Base-by-base conservation (phyloP, 768 basidiomycete genomes). In the Rhodotorula graminis region DNA sequence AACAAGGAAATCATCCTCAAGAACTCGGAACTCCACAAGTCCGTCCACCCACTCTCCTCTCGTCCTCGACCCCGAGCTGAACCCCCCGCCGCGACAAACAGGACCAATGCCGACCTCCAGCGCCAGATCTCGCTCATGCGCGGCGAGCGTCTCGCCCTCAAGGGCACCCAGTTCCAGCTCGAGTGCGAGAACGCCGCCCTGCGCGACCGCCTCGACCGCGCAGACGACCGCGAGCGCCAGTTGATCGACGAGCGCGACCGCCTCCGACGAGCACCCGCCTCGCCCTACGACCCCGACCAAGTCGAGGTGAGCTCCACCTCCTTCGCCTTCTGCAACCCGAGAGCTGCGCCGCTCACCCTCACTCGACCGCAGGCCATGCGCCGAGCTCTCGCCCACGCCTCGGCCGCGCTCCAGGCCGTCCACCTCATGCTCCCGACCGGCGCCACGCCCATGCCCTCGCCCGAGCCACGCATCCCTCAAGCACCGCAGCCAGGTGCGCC, bases 1-100 rank as follows among this genome's bases (percentile, higher is more conserved):
- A 79, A 79, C 72, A 77, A 77, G 71, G 77, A 79, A 46, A 78
- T 79, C 67, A 79, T 79, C 50, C 68, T 70, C 61, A 76, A 75
- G 61, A 79, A 79, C 72, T 59, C 46, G 21, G 77, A 77, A 47
- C 70, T 79, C 18, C 67, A 75, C 67, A 76, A 74, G 78, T 74
- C 11, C 31, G 69, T 33, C 25, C 42, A 42, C 29, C 29, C 21
- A 1, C 12, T n/a, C 1, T 31, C 67, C 62, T 33, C 49, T n/a
- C 33, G 18, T n/a, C 18, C 16, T n/a, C 18, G 52, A 44, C 47
- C 37, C 50, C 42, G 65, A 61, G 42, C 46, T 63, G 14, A 37
- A 42, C 57, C 64, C n/a, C 42, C 31, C 33, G 21, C 29, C 60
- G 10, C 14, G 29, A 11, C 11, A 23, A 25, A 25, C 60, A 78